Base-by-base conservation (phyloP, 2,329 filamentous ascomycete species). In the Pseudodiploospora longispora region DNA sequence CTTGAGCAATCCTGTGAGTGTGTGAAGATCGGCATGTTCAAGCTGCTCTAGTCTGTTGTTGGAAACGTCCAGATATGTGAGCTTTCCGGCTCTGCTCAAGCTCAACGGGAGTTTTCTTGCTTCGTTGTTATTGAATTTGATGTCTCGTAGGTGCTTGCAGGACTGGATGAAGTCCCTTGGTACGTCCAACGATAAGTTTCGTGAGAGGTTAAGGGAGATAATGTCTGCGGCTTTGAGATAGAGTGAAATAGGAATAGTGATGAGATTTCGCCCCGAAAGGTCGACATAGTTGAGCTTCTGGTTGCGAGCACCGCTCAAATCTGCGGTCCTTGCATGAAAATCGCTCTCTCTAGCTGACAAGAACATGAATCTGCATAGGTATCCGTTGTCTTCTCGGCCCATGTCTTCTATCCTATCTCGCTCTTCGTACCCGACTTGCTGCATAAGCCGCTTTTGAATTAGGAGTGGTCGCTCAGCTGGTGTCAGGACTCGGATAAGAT, bases 101-200 rank as follows among this genome's bases (percentile, higher is more conserved):
- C 90, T 96, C 6, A 82, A 76, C 4, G 93, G 93, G 27, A 98
- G 69, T 56, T 84, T 83, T 62, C 86, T 82, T 3, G 90, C 87
- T 62, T 98, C 93, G 56, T 97, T 97, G 59, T 89, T 91, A 54
- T 87, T 89, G 64, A 85, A 98, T 59, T 94, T 95, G 72, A 98
- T 93, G 62, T 98, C 93, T 41, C 91, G 82, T 19, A 98, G 71
- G 57, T 91, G 89, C 54, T 84, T 82, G 66, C 93, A 98, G 29
- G 87, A 86, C 61, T 95, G 88, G 44, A 98, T 90, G 60, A 98
- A 98, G 63, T 98, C 93, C 58, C 89, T 88, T 0, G 93, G 93
- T 10, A 98, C 82, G 55, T 96, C 88, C 29, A 98, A 74, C 0
- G 89, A 93, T 37, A 97, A 69, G 55, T 98, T 98, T 33, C 87